Conservation (phyloP, 257 asterid species). For the Penstemon davidsonii region DNA sequence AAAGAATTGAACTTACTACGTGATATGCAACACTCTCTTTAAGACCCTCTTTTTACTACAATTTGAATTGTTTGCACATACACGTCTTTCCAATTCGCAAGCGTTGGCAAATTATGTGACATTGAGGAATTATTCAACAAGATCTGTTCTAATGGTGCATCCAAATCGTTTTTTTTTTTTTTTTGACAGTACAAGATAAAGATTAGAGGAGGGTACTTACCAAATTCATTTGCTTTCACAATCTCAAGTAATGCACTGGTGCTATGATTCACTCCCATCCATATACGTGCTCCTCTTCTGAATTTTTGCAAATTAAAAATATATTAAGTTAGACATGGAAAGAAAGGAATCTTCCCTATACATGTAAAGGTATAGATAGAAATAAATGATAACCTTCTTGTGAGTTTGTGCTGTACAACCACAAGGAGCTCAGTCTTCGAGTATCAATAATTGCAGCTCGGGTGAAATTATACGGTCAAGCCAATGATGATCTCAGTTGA, state of each 20-base stretch:
- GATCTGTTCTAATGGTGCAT: no score
- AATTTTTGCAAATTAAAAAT: neutral
- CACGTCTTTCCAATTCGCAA: no score
- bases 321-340: neutral
- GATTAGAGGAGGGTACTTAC: neutral
- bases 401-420: neutral
- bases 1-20: no score
- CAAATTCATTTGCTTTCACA: conserved; percentile 6
- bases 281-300: neutral
- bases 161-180: no score
- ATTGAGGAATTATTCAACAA: no score
- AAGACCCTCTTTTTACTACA: no score
- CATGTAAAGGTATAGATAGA: no score
- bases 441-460: neutral
- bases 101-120: no score
- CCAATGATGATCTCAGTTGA: conserved; percentile 48
- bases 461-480: conserved; percentile 18
- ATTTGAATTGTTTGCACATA: no score
- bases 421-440: neutral
- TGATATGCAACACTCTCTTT: no score
- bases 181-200: neutral
- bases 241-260: conserved; percentile 6
- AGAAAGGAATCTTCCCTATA: neutral
- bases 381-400: no score
- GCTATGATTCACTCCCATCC: neutral